These are phyloP conservation scores for Primulina huaijiensis DNA, from an alignment of 257 asterid species.

Conservation along the genomic window DNA sequence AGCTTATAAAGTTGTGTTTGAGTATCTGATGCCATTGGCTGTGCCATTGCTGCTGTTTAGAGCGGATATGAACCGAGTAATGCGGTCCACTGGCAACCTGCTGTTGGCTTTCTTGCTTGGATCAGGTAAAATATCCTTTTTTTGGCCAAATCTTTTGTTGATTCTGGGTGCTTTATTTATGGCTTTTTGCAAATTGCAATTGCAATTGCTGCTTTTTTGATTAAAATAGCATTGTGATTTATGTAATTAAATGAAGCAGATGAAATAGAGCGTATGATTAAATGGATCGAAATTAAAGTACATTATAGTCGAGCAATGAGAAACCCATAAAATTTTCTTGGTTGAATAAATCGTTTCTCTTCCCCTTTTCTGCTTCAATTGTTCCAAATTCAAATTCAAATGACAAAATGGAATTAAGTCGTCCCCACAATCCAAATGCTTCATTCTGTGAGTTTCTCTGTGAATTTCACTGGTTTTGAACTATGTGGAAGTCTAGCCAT, in stretches of 20 bases:
- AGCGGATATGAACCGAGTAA: constrained; percentile 78
- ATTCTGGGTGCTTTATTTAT: no score
- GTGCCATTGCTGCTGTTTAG: constrained; percentile 83
- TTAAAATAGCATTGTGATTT: no score
- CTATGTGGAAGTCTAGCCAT: not conserved
- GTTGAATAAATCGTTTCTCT: not conserved
- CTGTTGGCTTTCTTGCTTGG: constrained; percentile 88
- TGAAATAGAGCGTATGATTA: not conserved
- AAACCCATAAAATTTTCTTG: not conserved
- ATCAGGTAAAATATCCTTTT: constrained; percentile 45
- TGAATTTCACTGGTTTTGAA: not conserved
- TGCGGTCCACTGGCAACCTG: constrained; percentile 74
- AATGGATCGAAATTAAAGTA: not conserved
- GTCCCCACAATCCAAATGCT: not conserved
- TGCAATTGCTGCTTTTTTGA: no score
- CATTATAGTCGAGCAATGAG: not conserved
- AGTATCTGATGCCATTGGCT: constrained; percentile 74
- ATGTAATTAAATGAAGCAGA: no score
- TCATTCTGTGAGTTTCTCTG: not conserved
- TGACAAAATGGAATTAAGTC: not conserved
- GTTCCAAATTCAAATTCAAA: no score
- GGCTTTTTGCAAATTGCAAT: no score
- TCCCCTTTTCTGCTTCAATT: not conserved
- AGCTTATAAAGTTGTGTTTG: constrained; percentile 73
- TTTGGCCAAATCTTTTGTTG: not conserved